A percentile compares a stretch with the other conserved stretches of the same genome.
Evolutionary conservation across 1,139 yeast genomes (phyloP).

Genomic region (Hansenula lynferdii): DNA sequence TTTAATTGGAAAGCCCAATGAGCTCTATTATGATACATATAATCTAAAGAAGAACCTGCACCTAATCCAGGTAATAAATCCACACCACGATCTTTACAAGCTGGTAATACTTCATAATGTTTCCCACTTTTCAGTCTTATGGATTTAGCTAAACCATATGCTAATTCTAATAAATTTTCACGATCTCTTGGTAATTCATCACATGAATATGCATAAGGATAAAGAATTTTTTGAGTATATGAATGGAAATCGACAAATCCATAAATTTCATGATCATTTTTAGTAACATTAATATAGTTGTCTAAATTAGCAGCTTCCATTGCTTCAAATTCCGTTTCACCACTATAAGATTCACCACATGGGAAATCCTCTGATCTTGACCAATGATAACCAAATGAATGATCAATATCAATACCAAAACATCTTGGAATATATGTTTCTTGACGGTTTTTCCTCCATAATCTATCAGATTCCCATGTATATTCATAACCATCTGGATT

Average conservation of each 20-base stretch:
- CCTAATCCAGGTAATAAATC: conserved; percentile 72
- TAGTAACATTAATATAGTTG: conserved; percentile 56
- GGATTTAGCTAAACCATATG: conserved; percentile 74
- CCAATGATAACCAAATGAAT: conserved; percentile 78
- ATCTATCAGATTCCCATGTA: conserved; percentile 73
- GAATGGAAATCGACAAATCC: conserved; percentile 84
- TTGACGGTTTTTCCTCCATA: conserved; percentile 91
- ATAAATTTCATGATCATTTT: conserved; percentile 53
- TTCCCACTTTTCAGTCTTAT: conserved; percentile 61
- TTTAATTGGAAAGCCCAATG: conserved; percentile 83
- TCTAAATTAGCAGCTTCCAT: conserved; percentile 65
- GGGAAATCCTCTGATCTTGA: conserved; percentile 55
- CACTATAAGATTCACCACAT: conserved; percentile 81
- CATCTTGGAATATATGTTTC: conserved; percentile 63
- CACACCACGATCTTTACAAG: conserved; percentile 69
- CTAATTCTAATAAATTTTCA: conserved; percentile 75
- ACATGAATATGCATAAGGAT: conserved; percentile 82
- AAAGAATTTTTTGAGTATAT: conserved; percentile 76
- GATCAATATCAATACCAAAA: conserved; percentile 83
- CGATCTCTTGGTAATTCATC: conserved; percentile 68
- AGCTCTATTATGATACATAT: conserved; percentile 78
- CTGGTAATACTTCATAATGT: conserved; percentile 63
- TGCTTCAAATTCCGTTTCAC: conserved; percentile 74
- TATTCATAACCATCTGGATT: conserved; percentile 91
- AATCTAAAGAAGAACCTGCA: conserved; percentile 78